A percentile compares a stretch with the other conserved stretches of the same genome.
Evolutionary conservation across 768 basidiomycete species (phyloP).

Genomic region (Strobilomyces confusus): DNA sequence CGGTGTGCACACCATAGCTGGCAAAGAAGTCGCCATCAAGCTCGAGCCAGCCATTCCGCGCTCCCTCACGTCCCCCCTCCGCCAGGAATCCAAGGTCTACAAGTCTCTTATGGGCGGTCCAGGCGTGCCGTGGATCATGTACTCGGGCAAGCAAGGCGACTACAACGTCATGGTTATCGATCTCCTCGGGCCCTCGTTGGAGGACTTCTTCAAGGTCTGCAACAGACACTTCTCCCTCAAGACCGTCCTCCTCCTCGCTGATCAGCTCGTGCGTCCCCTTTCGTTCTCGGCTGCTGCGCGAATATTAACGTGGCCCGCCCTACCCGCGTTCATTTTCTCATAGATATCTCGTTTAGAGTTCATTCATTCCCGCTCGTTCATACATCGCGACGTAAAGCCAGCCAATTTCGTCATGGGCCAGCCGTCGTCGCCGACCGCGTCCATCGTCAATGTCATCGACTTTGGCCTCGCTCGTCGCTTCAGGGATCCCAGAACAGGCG

Average conservation of each 20-base stretch:
- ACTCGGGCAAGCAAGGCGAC: conserved; percentile 86
- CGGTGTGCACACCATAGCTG: conserved; percentile 75
- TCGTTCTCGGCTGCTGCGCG: neutral
- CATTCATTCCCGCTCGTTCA: conserved; percentile 90
- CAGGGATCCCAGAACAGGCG: conserved; percentile 58
- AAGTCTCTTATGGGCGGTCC: conserved; percentile 86
- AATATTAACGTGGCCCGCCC: conserved; percentile 13
- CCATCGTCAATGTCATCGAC: conserved; percentile 88
- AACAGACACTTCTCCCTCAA: conserved; percentile 92
- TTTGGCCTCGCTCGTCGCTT: conserved; percentile 83
- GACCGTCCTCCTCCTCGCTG: conserved; percentile 89
- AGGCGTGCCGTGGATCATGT: conserved; percentile 89
- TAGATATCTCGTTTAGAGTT: conserved; percentile 95
- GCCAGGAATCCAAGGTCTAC: conserved; percentile 90
- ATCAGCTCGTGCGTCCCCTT: conserved; percentile 79
- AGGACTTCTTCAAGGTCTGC: conserved; percentile 84
- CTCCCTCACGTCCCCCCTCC: conserved; percentile 57
- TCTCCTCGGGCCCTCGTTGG: conserved; percentile 85
- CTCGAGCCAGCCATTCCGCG: conserved; percentile 59
- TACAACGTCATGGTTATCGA: conserved; percentile 99
- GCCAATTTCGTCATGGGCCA: conserved; percentile 97
- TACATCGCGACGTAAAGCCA: conserved; percentile 97
- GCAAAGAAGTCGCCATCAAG: conserved; percentile 83
- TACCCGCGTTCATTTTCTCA: conserved; percentile 19
- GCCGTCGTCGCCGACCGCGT: conserved; percentile 52